Evolutionary conservation across 1,139 yeast species (phyloP).

Genomic region (Martiniozyma asiatica): DNA sequence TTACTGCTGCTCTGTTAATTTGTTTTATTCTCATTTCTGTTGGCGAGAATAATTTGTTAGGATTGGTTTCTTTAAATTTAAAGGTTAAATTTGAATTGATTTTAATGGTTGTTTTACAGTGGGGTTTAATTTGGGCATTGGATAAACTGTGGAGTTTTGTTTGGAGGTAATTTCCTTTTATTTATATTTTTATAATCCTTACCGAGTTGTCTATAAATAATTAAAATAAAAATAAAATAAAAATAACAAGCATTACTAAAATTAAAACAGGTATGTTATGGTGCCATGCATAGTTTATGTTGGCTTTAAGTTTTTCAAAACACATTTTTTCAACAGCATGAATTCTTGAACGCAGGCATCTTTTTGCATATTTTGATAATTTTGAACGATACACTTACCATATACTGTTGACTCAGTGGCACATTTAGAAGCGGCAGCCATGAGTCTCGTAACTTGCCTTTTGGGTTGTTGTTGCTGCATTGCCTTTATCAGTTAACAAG

Average conservation of each 20-base stretch:
- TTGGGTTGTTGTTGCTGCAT: constrained; percentile 13
- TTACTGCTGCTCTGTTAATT: constrained; percentile 37
- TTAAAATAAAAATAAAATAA: not conserved
- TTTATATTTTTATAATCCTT: constrained; percentile 28
- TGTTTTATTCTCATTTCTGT: constrained; percentile 38
- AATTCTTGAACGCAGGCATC: constrained; percentile 52
- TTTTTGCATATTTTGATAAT: constrained; percentile 42
- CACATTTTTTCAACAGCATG: constrained; percentile 43
- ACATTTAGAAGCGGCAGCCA: constrained; percentile 20
- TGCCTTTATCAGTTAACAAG: not conserved
- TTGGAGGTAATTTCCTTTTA: no score
- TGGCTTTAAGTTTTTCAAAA: constrained; percentile 25
- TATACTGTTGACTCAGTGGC: constrained; percentile 26
- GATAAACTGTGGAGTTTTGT: no score
- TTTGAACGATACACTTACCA: constrained; percentile 50
- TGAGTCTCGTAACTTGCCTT: constrained; percentile 19
- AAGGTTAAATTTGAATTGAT: constrained; percentile 39
- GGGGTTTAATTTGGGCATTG: no score
- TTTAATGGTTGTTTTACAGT: constrained; percentile 31
- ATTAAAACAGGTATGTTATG: no score
- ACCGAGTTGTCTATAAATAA: not conserved
- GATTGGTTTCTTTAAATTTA: constrained; percentile 42
- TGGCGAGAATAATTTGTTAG: constrained; percentile 42
- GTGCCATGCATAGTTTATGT: no score
- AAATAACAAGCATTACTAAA: no score